Percentiles rank a stretch among this genome's conserved stretches.
phyloP scores from a whole-genome alignment of 1,284 basidiomycete species.

The Pseudomicrostroma phylloplanum region DNA sequence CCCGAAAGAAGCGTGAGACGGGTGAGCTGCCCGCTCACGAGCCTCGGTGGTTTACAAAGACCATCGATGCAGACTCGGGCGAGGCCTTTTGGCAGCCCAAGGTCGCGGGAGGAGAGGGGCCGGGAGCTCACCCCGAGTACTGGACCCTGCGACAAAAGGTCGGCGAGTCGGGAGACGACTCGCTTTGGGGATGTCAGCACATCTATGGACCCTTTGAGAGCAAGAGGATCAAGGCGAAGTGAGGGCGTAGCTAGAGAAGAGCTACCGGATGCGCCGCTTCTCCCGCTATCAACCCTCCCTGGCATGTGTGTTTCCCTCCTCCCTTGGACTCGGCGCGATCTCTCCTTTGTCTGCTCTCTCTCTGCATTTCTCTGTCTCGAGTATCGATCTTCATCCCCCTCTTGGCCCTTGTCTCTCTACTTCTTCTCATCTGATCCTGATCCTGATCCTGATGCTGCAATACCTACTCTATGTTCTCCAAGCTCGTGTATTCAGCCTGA shows the following conservation, averaged over 20 bases:
- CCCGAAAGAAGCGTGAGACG: conserved; percentile 68
- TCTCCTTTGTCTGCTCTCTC: too few species aligned
- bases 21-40: conserved; percentile 67
- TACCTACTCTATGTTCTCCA: too few species aligned
- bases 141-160: conserved; percentile 7
- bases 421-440: too few species aligned
- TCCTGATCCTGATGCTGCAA: too few species aligned
- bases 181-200: background rate
- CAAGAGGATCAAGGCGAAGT: background rate
- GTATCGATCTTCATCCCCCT: too few species aligned
- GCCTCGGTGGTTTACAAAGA: conserved; percentile 58
- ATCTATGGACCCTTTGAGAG: conserved; percentile 4
- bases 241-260: background rate
- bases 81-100: conserved; percentile 39
- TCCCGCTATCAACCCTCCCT: too few species aligned
- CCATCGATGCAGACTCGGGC: conserved; percentile 37
- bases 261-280: background rate
- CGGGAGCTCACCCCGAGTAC: background rate
- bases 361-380: too few species aligned
- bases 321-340: too few species aligned
- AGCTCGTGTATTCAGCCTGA: too few species aligned
- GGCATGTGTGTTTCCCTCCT: too few species aligned
- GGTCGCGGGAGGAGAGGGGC: background rate
- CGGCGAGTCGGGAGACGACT: background rate
- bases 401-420: too few species aligned